Base-by-base conservation (phyloP, 805 yeast species). In the Yueomyces sinensis region DNA sequence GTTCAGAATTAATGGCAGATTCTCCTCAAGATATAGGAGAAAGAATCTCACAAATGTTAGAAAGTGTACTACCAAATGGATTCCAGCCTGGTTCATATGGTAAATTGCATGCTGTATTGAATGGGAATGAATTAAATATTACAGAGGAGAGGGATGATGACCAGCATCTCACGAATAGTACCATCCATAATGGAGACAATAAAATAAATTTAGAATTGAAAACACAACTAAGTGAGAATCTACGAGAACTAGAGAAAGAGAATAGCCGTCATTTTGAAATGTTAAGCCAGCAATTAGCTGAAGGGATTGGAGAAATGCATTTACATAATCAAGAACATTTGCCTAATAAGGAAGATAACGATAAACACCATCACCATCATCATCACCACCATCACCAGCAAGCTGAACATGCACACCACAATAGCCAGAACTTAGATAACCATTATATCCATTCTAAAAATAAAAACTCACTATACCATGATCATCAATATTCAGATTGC, bases 21-120 rank as follows among this genome's bases (percentile, higher is more conserved):
- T 37, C 47, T 13, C 48, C 52, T 13, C 46, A 47, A 28, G 49
- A 45, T 15, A 42, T 52, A 14, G 49, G 54, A 17, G 52, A 44
- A 32, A 44, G 43, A 29, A 46, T 52, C 16, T 43, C 55, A 13
- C 48, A 50, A 32, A 47, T 52, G 49, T 41, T 52, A 17, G 56
- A 50, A 34, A 46, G 54, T 4, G 54, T 49, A 13, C 36, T 51
- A 20, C 56, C 56, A 2, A 44, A 40, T 36, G 54, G 54, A 3
- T 45, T 51, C 37, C 40, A 46, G 9, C 38, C 41, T 15, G 55
- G 48, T 35, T 40, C 43, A 2, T 50, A 47, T 22, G 49, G 51
- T 1, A 39, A 47, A 33, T 32, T 49, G 30, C 52, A 44, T 34
- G 52, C 52, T 4, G 52, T 49, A 13, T 40, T 49, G 5, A 46